Base-by-base conservation (phyloP, 805 yeast species). In the Myxozyma udenii region DNA sequence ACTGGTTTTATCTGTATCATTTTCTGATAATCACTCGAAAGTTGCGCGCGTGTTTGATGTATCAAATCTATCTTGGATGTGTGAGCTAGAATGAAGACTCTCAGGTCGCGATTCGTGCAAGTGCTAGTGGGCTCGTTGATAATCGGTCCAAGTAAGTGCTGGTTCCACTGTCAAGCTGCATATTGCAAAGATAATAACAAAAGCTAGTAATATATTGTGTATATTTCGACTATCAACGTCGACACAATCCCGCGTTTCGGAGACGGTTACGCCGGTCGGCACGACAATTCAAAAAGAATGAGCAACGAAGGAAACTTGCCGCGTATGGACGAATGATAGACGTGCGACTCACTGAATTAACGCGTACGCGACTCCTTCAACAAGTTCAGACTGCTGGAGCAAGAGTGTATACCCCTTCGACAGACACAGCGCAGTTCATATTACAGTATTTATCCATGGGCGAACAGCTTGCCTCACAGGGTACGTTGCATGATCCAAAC, bases 141-240 rank as follows among this genome's bases (percentile, higher is more conserved):
- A 21, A 23, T 52, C 4, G 18, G 53, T 44, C 56, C 56, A 11
- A 18, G 56, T 52, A 48, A 9, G 56, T 19, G 6, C 21, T 14
- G 4, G 4, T 4, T 2, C 23, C 9, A 21, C 22, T 37, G 14
- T 33, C 24, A 16, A n/a, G 16, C n/a, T 18, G 6, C 25, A 16
- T 18, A 22, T 7, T 18, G n/a, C n/a, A n/a, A n/a, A n/a, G n/a
- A n/a, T n/a, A 23, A 24, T 21, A 32, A 11, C 7, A 14, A 11
- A 18, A 19, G 35, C 26, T 30, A 66, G 69, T 71, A 23, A 59
- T 71, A 16, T 91, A 93, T 72, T 87, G 93, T 51, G 74, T 80
- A 33, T 93, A 87, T 74, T 93, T 93, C 66, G 99, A 93, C 73
- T 86, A 89, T 75, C 78, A 78, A 71, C 87, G 98, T 72, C 86